Conservation (phyloP, 1,284 basidiomycete genomes). For the Volvariella volvacea region DNA sequence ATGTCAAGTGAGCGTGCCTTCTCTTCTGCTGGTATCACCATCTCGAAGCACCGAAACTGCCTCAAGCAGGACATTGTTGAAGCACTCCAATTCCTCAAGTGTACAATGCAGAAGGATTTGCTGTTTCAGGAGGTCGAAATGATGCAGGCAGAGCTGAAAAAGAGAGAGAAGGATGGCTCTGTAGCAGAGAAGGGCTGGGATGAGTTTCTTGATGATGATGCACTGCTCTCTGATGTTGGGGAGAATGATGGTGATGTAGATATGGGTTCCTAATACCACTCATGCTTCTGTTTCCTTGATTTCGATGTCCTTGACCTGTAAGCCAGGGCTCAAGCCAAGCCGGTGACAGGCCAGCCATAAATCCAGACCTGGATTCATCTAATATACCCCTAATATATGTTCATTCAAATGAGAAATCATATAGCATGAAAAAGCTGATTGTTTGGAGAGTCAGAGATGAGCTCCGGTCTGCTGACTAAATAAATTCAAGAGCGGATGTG, state of each 20-base stretch:
- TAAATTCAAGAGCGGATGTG: no score
- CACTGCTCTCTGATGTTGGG: conserved; percentile 6
- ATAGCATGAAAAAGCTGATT: no score
- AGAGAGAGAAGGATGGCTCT: conserved; percentile 1
- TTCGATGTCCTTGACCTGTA: neutral
- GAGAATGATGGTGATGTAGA: neutral
- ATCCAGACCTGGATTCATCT: no score
- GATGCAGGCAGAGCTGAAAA: conserved; percentile 3
- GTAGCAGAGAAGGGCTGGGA: conserved; percentile 1
- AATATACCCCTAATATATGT: no score
- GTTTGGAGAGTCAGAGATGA: no score
- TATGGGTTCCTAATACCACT: neutral
- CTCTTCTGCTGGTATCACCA: conserved; percentile 26
- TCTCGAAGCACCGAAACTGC: conserved; percentile 24
- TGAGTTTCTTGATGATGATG: conserved; percentile 4
- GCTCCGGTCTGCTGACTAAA: no score
- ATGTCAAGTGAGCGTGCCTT: conserved; percentile 27
- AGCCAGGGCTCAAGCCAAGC: conserved; percentile 3
- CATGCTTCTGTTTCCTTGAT: neutral
- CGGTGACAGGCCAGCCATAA: no score
- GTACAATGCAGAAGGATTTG: conserved; percentile 15
- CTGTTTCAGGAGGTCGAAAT: conserved; percentile 10
- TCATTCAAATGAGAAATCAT: no score
- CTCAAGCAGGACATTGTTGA: conserved; percentile 29
- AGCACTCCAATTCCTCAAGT: conserved; percentile 27